These are phyloP conservation scores for Xylogone sp. DNA, from an alignment of 2,329 filamentous ascomycete genomes.

Conservation along the genomic window DNA sequence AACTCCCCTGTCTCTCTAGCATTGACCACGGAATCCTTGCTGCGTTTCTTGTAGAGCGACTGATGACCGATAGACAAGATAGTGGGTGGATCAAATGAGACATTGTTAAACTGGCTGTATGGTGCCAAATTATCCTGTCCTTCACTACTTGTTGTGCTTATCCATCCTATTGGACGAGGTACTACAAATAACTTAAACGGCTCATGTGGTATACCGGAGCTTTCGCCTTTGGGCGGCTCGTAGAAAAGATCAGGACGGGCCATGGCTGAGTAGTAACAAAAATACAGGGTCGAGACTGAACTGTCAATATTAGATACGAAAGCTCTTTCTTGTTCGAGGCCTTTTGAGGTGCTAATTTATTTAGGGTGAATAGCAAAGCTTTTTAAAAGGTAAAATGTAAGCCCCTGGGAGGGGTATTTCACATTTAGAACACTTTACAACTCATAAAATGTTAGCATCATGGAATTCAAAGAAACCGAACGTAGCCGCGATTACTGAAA, in stretches of 20 bases:
- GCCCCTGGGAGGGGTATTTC: too few species aligned
- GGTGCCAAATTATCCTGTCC: conserved; percentile 11
- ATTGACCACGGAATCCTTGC: conserved; percentile 12
- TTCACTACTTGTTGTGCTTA: conserved; percentile 33
- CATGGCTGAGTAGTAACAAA: too few species aligned
- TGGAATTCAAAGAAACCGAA: too few species aligned
- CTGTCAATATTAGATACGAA: too few species aligned
- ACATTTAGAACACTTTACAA: too few species aligned
- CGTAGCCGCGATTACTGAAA: too few species aligned
- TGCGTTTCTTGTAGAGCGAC: conserved; percentile 8
- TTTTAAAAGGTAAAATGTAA: too few species aligned
- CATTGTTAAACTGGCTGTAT: conserved; percentile 12
- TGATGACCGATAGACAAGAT: conserved; percentile 12
- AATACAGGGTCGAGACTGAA: too few species aligned
- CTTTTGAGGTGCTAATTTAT: too few species aligned
- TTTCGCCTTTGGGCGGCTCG: conserved; percentile 8
- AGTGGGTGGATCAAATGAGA: conserved; percentile 11
- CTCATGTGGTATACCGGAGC: conserved; percentile 7
- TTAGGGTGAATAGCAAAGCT: too few species aligned
- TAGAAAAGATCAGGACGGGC: conserved; percentile 7
- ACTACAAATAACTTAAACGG: conserved; percentile 5
- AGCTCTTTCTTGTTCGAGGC: too few species aligned
- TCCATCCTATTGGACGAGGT: conserved; percentile 54
- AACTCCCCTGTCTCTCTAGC: conserved; percentile 13
- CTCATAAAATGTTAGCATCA: too few species aligned